Base-by-base conservation (phyloP, 306 rosid genomes). In the Fragaria iinumae region DNA sequence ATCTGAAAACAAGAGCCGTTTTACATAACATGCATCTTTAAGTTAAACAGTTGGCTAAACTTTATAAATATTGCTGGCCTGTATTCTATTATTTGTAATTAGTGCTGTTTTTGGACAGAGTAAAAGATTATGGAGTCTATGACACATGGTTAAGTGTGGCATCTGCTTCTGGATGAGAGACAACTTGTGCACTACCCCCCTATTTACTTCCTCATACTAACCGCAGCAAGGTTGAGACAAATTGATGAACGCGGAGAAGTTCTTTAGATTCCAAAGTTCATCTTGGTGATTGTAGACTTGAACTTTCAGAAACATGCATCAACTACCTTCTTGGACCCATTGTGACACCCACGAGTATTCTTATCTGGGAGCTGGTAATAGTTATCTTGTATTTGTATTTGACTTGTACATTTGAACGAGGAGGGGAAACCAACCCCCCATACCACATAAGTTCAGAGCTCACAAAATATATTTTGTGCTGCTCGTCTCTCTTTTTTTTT, bases 131-230 rank as follows among this genome's bases (percentile, higher is more conserved):
- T 77, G 87, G 92, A 56, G 72, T 82, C 41, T 90, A 92, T 87
- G 83, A 86, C 71, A 71, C 87, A 71, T 94, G 98, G 98, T 71
- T 87, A 32, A 82, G 38, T 86, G 90, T 83, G 18, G 78, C 39
- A 69, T 71, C 82, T 56, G 79, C 72, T 62, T 77, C 52, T 73
- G 76, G 80, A 79, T 84, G 77, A 44, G 72, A 83, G 68, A 67
- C 71, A 77, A 43, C 67, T 60, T 71, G 73, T 39, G 23, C 43
- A 27, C 23, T n/a, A 0, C 32, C 60, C 5, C 5, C 47, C n/a
- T 27, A 56, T 57, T 34, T 18, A n/a, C 29, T 2, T 48, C 74
- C 43, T 56, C 64, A 23, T 45, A 2, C 17, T 47, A 11, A 47
- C 50, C 16, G 4, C 50, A 72, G 65, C 52, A 34, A 57, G 14